phyloP scores from a whole-genome alignment of 441 rosid genomes.

The Theobroma grandiflorum region DNA sequence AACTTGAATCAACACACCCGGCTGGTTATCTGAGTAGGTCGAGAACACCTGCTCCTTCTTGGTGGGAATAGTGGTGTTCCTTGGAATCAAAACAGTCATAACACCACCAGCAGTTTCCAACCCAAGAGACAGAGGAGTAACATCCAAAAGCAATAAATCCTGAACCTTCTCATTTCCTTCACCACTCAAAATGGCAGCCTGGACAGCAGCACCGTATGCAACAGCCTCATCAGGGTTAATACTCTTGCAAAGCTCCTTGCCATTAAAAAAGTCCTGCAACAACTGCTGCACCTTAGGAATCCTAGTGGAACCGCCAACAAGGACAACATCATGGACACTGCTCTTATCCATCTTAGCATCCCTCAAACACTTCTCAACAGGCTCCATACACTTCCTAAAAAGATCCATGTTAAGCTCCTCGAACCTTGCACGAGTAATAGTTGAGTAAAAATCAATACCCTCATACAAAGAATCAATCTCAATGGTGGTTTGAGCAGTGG shows the following conservation, averaged over 20 bases:
- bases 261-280: slow-evolving; percentile 60
- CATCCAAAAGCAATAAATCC: slow-evolving; percentile 59
- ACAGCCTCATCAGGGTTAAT: slow-evolving; percentile 66
- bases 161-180: slow-evolving; percentile 69
- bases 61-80: slow-evolving; percentile 50
- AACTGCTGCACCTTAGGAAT: slow-evolving; percentile 64
- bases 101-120: slow-evolving; percentile 54
- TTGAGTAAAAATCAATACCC: slow-evolving; percentile 58
- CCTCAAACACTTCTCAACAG: slow-evolving; percentile 61
- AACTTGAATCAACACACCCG: slow-evolving; percentile 61
- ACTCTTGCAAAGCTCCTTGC: slow-evolving; percentile 61
- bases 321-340: slow-evolving; percentile 55
- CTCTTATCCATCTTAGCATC: slow-evolving; percentile 69
- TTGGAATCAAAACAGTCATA: slow-evolving; percentile 51
- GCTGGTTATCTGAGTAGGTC: slow-evolving; percentile 61
- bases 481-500: slow-evolving; percentile 55
- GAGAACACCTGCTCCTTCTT: slow-evolving; percentile 57
- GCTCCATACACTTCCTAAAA: slow-evolving; percentile 67
- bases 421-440: slow-evolving; percentile 55
- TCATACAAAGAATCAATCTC: slow-evolving; percentile 60
- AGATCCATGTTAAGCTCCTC: slow-evolving; percentile 65
- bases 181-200: slow-evolving; percentile 55
- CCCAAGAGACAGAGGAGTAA: slow-evolving; percentile 53
- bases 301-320: slow-evolving; percentile 62
- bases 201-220: slow-evolving; percentile 64